phyloP scores from a whole-genome alignment of 345 rosid species.

The Brassica carinata region DNA sequence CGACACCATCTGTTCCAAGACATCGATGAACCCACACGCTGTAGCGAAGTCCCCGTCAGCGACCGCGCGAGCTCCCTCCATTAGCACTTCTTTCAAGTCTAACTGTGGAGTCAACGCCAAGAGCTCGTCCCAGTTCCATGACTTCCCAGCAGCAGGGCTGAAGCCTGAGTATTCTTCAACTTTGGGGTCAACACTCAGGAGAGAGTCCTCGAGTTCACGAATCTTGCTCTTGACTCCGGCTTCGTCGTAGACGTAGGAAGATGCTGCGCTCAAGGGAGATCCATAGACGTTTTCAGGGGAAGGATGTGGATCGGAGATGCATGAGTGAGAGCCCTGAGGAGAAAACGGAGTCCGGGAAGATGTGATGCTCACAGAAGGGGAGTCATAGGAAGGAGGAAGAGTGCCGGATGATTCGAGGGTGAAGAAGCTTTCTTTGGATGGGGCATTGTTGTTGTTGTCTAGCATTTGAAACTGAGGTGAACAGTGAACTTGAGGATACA shows the following conservation, averaged over 20 bases:
- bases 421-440: slow-evolving; percentile 57
- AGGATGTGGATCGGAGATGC: slow-evolving; percentile 65
- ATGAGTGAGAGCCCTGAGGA: slow-evolving; percentile 83
- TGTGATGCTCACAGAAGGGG: slow-evolving; percentile 70
- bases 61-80: slow-evolving; percentile 68
- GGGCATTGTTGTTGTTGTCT: slow-evolving; percentile 46
- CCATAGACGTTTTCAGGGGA: slow-evolving; percentile 69
- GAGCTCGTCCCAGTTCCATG: slow-evolving; percentile 52
- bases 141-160: slow-evolving; percentile 41
- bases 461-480: slow-evolving; percentile 51
- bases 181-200: slow-evolving; percentile 66
- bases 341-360: slow-evolving; percentile 74
- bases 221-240: slow-evolving; percentile 59
- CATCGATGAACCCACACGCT: slow-evolving; percentile 60
- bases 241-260: slow-evolving; percentile 58
- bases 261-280: slow-evolving; percentile 70
- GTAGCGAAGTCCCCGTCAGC: slow-evolving; percentile 49
- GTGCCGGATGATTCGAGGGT: slow-evolving; percentile 81
- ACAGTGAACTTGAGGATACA: slow-evolving; percentile 55
- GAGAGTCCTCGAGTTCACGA: slow-evolving; percentile 64
- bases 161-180: slow-evolving; percentile 50
- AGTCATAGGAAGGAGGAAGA: slow-evolving; percentile 52
- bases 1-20: slow-evolving; percentile 85
- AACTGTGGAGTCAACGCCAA: slow-evolving; percentile 57
- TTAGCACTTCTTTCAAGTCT: slow-evolving; percentile 62